A percentile compares a stretch with the other conserved stretches of the same genome.
These are phyloP conservation scores for Aegilops speltoides DNA, from an alignment of 176 grass and related monocot species.

Conservation along the genomic window DNA sequence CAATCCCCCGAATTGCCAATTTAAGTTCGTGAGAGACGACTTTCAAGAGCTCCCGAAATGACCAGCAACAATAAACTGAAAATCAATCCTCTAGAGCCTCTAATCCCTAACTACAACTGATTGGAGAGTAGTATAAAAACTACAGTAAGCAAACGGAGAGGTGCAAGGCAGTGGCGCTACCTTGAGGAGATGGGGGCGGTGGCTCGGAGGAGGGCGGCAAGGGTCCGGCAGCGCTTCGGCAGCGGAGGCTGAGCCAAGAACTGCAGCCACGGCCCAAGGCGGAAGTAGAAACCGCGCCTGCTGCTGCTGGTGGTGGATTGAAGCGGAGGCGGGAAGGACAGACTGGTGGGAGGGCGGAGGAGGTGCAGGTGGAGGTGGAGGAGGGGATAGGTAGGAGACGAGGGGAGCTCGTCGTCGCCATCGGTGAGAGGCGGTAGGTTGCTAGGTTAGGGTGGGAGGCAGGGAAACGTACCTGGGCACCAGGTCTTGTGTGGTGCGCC, in stretches of 20 bases:
- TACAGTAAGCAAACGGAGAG: neutral
- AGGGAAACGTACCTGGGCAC: neutral
- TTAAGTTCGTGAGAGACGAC: neutral
- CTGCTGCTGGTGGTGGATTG: neutral
- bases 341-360: neutral
- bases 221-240: conserved; percentile 31
- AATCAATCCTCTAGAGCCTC: neutral
- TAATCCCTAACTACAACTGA: neutral
- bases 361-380: neutral
- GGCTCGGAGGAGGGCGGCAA: conserved; percentile 41
- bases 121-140: neutral
- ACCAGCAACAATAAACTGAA: neutral
- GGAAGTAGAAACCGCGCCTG: neutral
- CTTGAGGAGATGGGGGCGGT: conserved; percentile 31
- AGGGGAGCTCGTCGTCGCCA: conserved; percentile 28
- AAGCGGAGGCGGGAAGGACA: conserved; percentile 13
- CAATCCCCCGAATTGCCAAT: neutral
- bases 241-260: conserved; percentile 9
- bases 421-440: neutral
- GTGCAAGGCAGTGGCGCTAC: conserved; percentile 1
- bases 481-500: neutral
- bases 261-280: neutral
- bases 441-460: neutral
- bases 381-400: neutral
- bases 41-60: neutral